Conservation (phyloP, 495 filamentous ascomycete genomes). For the Penicillium robsamsonii region DNA sequence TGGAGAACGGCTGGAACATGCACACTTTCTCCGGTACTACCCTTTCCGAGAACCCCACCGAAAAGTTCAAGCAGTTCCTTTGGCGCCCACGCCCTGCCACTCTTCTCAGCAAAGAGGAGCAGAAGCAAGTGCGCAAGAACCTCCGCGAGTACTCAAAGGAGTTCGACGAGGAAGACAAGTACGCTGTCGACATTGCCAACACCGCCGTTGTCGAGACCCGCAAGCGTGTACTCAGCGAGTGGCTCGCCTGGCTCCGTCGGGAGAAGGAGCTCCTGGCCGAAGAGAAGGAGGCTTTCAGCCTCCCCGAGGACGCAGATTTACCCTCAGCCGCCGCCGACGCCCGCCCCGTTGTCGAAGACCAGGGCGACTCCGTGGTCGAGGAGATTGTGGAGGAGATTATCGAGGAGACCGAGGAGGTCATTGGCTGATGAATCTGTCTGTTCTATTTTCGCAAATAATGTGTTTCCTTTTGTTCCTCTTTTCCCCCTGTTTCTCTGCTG, state of each 20-base stretch:
- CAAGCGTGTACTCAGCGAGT: slow-evolving; percentile 81
- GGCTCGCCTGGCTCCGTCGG: slow-evolving; percentile 77
- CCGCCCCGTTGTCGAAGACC: slow-evolving; percentile 46
- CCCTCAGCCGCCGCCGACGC: slow-evolving; percentile 53
- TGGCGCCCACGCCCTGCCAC: slow-evolving; percentile 92
- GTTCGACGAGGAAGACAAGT: slow-evolving; percentile 93
- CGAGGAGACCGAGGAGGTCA: slow-evolving; percentile 87
- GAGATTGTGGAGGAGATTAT: slow-evolving; percentile 93
- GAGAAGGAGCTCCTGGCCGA: slow-evolving; percentile 70
- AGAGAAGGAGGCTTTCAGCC: slow-evolving; percentile 65
- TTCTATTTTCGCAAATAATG: slow-evolving; percentile 42
- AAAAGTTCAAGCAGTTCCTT: slow-evolving; percentile 94
- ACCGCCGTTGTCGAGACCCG: slow-evolving; percentile 87
- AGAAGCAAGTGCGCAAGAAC: slow-evolving; percentile 97
- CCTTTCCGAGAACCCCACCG: slow-evolving; percentile 87
- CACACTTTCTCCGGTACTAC: slow-evolving; percentile 93
- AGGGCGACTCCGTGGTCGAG: slow-evolving; percentile 72
- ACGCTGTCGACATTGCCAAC: slow-evolving; percentile 87
- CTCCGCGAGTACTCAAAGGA: slow-evolving; percentile 90
- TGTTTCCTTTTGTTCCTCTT: slow-evolving; percentile 32
- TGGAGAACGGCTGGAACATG: slow-evolving; percentile 98
- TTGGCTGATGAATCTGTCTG: slow-evolving; percentile 38
- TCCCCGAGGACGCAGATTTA: slow-evolving; percentile 62
- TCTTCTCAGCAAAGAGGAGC: slow-evolving; percentile 88
- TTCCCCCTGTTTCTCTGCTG: slow-evolving; percentile 24